phyloP scores from a whole-genome alignment of 1,284 basidiomycete species.

The Pseudozyma pruni region DNA sequence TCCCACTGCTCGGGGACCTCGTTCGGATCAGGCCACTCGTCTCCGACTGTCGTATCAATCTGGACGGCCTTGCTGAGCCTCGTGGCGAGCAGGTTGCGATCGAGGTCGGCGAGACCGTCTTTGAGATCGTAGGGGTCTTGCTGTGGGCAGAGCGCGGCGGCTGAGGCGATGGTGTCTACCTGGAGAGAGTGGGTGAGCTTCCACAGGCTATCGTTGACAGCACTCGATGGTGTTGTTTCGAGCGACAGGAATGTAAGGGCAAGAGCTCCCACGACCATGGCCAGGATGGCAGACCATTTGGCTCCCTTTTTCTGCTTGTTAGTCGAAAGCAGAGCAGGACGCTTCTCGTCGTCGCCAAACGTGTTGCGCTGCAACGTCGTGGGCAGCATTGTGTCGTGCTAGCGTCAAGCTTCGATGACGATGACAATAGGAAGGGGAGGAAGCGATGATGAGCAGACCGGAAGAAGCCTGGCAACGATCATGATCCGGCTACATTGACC shows the following conservation, averaged over 20 bases:
- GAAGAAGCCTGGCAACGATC: too few species aligned
- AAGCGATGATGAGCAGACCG: neutral
- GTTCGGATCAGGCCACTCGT: conserved; percentile 51
- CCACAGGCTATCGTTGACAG: conserved; percentile 39
- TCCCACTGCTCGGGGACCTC: conserved; percentile 44
- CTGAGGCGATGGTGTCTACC: conserved; percentile 1
- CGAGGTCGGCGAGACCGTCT: conserved; percentile 34
- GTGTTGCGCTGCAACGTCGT: conserved; percentile 1
- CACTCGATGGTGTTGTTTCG: conserved; percentile 27
- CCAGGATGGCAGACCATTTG: conserved; percentile 26
- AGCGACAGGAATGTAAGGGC: conserved; percentile 32
- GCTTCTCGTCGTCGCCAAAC: conserved; percentile 19
- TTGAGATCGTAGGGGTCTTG: conserved; percentile 40
- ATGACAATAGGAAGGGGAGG: neutral
- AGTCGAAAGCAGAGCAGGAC: neutral
- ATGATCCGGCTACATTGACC: neutral
- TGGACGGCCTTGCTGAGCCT: conserved; percentile 55
- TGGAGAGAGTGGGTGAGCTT: conserved; percentile 17
- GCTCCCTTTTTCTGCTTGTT: conserved; percentile 1
- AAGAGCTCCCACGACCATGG: conserved; percentile 21
- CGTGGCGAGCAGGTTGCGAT: conserved; percentile 35
- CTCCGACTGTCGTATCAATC: conserved; percentile 58
- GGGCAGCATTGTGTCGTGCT: conserved; percentile 23
- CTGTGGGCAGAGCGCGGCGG: conserved; percentile 32
- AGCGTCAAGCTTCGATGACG: neutral